Percentiles rank a stretch among this genome's conserved stretches.
These are phyloP conservation scores for Aspergillus nomiae DNA, from an alignment of 2,329 filamentous ascomycete genomes.

Conservation along the genomic window DNA sequence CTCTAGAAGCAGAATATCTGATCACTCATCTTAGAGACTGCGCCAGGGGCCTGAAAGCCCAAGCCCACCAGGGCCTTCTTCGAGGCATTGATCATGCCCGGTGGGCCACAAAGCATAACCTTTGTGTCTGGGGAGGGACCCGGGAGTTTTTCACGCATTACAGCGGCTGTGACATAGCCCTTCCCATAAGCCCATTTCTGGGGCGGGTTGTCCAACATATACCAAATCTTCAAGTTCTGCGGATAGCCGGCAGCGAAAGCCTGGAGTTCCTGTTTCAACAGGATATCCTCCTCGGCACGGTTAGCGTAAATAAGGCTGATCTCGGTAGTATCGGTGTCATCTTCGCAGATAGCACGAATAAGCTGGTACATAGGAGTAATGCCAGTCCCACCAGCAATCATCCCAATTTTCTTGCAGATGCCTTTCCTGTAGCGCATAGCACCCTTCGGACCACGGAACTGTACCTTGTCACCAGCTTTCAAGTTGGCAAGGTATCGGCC, in stretches of 20 bases:
- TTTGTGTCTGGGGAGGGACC: slow-evolving; percentile 50
- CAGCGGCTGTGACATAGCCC: slow-evolving; percentile 55
- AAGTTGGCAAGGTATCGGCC: slow-evolving; percentile 32
- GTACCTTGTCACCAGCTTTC: slow-evolving; percentile 32
- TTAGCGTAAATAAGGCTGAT: no score
- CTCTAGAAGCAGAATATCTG: slow-evolving; percentile 57
- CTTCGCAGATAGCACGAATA: slow-evolving; percentile 59
- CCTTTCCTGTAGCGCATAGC: slow-evolving; percentile 33
- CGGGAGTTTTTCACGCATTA: slow-evolving; percentile 56
- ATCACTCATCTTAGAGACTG: slow-evolving; percentile 55
- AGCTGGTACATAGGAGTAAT: slow-evolving; percentile 52
- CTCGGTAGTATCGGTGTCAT: no score
- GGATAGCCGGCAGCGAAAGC: slow-evolving; percentile 53
- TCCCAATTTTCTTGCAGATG: slow-evolving; percentile 59
- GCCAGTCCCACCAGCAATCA: slow-evolving; percentile 54
- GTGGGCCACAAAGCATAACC: slow-evolving; percentile 63
- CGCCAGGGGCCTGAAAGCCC: slow-evolving; percentile 55
- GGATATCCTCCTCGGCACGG: no score
- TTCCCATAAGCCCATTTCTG: slow-evolving; percentile 51
- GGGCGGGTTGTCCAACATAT: slow-evolving; percentile 55
- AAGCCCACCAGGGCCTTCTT: slow-evolving; percentile 54
- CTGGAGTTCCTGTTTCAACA: slow-evolving; percentile 51
- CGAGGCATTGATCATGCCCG: slow-evolving; percentile 60
- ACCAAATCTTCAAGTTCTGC: slow-evolving; percentile 57
- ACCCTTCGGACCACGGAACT: slow-evolving; percentile 41